These are phyloP conservation scores for Paraphoma sp. DNA, from an alignment of 2,329 filamentous ascomycete species.

Conservation along the genomic window DNA sequence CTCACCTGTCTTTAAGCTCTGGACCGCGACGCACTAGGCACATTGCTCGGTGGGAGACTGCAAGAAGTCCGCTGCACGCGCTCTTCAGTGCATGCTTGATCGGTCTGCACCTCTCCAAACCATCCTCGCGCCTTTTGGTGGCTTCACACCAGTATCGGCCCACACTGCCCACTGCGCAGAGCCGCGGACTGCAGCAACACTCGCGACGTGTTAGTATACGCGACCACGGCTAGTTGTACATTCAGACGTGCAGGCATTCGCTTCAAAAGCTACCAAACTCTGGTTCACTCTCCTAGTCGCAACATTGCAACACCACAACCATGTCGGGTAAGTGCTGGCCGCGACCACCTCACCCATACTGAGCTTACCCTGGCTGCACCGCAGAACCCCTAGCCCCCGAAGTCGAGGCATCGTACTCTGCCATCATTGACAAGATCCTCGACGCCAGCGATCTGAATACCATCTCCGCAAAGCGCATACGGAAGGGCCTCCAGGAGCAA, in stretches of 20 bases:
- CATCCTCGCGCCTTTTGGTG: neutral
- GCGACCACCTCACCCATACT: constrained; percentile 3
- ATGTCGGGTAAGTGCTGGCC: constrained; percentile 38
- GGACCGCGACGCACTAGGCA: constrained; percentile 15
- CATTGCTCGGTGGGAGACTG: constrained; percentile 15
- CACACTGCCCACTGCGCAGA: neutral
- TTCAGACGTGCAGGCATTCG: constrained; percentile 1
- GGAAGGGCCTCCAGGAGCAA: constrained; percentile 66
- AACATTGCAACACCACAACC: constrained; percentile 17
- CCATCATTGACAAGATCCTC: constrained; percentile 69
- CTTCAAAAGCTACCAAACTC: neutral
- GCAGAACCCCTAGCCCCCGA: constrained; percentile 53
- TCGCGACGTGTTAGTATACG: neutral
- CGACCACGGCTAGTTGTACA: neutral
- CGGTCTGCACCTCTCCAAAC: neutral
- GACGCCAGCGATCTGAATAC: constrained; percentile 66
- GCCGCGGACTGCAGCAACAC: neutral
- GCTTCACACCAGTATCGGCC: neutral
- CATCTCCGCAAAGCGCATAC: constrained; percentile 70
- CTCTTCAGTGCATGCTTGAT: constrained; percentile 1
- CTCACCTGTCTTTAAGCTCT: constrained; percentile 19
- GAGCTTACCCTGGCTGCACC: constrained; percentile 15
- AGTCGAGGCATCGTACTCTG: constrained; percentile 58
- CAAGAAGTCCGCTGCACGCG: constrained; percentile 9
- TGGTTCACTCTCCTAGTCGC: neutral